phyloP scores from a whole-genome alignment of 2,329 filamentous ascomycete genomes.

The Arthroderma sp. region DNA sequence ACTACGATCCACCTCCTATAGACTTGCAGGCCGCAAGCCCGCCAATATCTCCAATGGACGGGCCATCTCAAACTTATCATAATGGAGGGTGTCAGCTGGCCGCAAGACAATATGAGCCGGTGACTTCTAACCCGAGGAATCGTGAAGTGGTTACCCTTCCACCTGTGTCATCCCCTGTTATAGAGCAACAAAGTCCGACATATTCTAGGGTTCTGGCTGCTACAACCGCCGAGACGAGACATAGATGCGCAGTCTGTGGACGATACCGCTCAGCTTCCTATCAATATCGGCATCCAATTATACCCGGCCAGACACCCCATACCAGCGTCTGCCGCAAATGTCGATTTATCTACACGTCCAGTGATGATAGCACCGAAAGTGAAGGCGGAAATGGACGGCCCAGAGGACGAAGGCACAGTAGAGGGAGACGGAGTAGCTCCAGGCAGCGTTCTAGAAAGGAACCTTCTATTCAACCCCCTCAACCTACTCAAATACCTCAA shows the following conservation, averaged over 20 bases:
- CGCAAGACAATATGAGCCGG: background rate
- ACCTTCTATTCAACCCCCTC: background rate
- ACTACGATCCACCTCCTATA: background rate
- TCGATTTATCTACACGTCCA: constrained; percentile 7
- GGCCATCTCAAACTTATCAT: background rate
- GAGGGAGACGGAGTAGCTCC: background rate
- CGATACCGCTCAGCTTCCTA: constrained; percentile 12
- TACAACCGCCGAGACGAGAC: constrained; percentile 7
- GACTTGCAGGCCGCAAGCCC: background rate
- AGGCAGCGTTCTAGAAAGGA: background rate
- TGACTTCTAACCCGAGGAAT: background rate
- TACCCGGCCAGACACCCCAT: background rate
- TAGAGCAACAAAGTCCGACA: background rate
- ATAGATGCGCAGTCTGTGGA: constrained; percentile 12
- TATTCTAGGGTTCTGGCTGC: background rate
- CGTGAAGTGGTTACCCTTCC: background rate
- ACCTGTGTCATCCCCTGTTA: background rate
- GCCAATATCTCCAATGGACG: background rate
- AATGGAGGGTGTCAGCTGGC: background rate
- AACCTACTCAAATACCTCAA: background rate
- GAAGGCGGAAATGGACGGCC: background rate
- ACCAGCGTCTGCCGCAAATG: constrained; percentile 11
- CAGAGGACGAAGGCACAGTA: background rate
- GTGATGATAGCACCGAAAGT: constrained; percentile 6
- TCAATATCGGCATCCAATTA: constrained; percentile 8